Evolutionary conservation across 805 yeast genomes (phyloP), one percentile per base, ranked within the genome.

Genomic region (Candida anglica): DNA sequence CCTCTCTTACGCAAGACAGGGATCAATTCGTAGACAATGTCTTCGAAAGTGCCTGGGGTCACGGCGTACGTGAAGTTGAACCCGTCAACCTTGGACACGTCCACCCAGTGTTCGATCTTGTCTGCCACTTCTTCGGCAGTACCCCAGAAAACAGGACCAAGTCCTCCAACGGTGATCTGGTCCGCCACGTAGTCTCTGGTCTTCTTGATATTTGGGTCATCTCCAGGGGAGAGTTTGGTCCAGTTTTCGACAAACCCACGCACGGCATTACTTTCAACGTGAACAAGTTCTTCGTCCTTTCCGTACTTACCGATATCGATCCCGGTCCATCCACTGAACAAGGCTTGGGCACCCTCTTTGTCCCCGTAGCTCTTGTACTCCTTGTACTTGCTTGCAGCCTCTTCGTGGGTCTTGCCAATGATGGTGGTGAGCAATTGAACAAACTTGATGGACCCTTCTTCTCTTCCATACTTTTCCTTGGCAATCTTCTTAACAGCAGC

Each of bases 301-400:
- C 42, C 52, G 40, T 49, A 63, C 23, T 52, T 44, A 23, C 61
- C 55, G 26, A 68, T 50, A 32, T 69, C 71, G 28, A 63, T 56
- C 10, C 71, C 72, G 23, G 57, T 66, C 70, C 63, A 60, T 28
- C 63, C 68, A 25, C 57, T 57, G 42, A 52, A 69, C 19, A 59
- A 53, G 2, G 66, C 68, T 31, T 62, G 61, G 5, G 67, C 62
- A 16, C 71, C 74, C 30, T 65, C 72, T 7, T 51, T 34, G 36
- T 63, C 69, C 10, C 60, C 63, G 36, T 61, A 63, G 5, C 38
- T 35, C 30, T 50, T 47, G 33, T 41, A 61, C 3, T 56, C 58
- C 20, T 54, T 46, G 39, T 48, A 62, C 37, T 69, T 68, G 6
- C 42, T 56, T 30, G 43, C 52, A 3, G 75, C 75, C 34, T 60